phyloP scores from a whole-genome alignment of 192 early-diverging fungal species.

The Neocallimastix lanati region DNA sequence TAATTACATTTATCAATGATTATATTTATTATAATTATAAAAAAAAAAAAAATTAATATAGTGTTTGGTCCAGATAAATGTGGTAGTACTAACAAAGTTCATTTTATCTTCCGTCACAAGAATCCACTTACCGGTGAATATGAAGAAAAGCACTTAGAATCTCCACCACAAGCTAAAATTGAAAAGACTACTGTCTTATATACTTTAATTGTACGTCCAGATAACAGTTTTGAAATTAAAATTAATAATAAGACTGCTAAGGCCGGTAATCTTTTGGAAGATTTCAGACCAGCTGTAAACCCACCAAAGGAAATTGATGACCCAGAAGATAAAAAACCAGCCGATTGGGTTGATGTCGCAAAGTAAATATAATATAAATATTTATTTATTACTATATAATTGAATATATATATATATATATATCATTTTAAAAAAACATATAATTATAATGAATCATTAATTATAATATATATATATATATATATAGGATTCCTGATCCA shows the following conservation, averaged over 20 bases:
- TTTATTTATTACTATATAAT: not conserved
- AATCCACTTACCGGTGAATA: conserved; percentile 61
- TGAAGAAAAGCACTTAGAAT: conserved; percentile 72
- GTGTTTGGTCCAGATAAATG: conserved; percentile 98
- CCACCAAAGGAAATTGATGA: conserved; percentile 67
- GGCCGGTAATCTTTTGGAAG: conserved; percentile 51
- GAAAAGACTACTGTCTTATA: conserved; percentile 55
- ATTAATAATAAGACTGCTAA: conserved; percentile 48
- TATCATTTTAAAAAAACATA: too few relatives aligned
- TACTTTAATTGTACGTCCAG: conserved; percentile 63
- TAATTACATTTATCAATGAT: too few relatives aligned
- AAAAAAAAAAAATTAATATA: conserved; percentile 6
- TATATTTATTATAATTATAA: too few relatives aligned
- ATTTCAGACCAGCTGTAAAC: conserved; percentile 72
- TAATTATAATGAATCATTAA: too few relatives aligned
- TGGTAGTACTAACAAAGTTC: conserved; percentile 74
- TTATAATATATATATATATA: too few relatives aligned
- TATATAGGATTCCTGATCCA: conserved; percentile 46
- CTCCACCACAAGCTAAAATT: conserved; percentile 47
- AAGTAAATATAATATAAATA: conserved; percentile 9
- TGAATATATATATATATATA: too few relatives aligned
- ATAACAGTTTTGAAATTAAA: conserved; percentile 61
- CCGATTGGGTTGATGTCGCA: conserved; percentile 72
- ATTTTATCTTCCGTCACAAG: conserved; percentile 82
- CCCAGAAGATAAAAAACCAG: conserved; percentile 63